Evolutionary conservation across 2,329 filamentous ascomycete genomes (phyloP).

Genomic region (Herpotrichia juniperi): DNA sequence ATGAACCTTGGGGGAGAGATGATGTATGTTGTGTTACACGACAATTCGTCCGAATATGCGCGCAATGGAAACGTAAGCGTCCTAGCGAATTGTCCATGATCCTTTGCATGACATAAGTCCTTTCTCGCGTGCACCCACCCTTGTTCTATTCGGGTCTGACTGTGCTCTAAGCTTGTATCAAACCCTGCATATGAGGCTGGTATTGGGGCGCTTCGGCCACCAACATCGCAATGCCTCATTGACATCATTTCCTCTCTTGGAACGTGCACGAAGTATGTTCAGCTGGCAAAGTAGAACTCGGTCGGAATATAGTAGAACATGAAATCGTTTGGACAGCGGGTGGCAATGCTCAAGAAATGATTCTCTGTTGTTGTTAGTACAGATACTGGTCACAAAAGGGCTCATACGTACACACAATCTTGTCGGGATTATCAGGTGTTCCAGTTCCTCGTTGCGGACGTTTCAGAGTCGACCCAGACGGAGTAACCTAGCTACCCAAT

Average conservation of each 20-base stretch:
- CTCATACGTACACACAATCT: conserved; percentile 34
- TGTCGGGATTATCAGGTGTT: conserved; percentile 37
- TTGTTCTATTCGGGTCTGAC: conserved; percentile 3
- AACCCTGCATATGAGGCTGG: conserved; percentile 8
- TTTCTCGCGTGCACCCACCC: conserved; percentile 1
- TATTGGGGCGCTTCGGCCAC: conserved; percentile 11
- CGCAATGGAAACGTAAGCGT: background rate
- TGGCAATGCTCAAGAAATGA: background rate
- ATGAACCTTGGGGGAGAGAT: background rate
- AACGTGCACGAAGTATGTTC: background rate
- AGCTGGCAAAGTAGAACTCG: background rate
- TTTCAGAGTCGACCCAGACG: conserved; percentile 27
- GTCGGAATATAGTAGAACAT: background rate
- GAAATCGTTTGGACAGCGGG: background rate
- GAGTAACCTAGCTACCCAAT: conserved; percentile 18
- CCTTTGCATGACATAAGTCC: background rate
- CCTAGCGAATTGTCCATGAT: background rate
- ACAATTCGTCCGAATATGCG: background rate
- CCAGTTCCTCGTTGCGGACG: conserved; percentile 33
- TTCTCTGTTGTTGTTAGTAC: background rate
- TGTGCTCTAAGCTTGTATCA: conserved; percentile 13
- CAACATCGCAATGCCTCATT: conserved; percentile 12
- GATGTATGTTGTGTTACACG: background rate
- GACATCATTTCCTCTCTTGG: conserved; percentile 7
- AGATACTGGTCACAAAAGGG: background rate